phyloP scores from a whole-genome alignment of 257 asterid genomes.

The Perilla frutescens region DNA sequence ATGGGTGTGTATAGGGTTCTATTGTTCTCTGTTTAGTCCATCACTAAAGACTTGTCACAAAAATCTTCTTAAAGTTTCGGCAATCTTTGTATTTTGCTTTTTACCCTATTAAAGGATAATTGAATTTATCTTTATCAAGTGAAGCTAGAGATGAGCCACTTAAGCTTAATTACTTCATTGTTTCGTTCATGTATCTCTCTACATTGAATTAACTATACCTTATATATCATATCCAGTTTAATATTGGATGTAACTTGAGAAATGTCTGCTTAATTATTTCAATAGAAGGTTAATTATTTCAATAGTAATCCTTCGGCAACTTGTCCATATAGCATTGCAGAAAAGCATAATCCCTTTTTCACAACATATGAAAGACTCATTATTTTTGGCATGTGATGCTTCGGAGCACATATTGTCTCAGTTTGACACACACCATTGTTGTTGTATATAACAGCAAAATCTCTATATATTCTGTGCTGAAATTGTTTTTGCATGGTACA shows the following conservation, averaged over 20 bases:
- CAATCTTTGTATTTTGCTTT: slow-evolving; percentile 23
- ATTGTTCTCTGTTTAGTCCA: neutral
- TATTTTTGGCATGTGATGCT: neutral
- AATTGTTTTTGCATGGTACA: no score
- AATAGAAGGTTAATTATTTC: neutral
- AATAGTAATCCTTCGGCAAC: neutral
- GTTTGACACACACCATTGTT: neutral
- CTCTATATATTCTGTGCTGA: neutral
- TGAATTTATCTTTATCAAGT: slow-evolving; percentile 11
- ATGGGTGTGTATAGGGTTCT: neutral
- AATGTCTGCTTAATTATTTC: neutral
- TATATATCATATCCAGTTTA: neutral
- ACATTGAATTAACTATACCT: neutral
- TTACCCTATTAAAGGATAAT: neutral
- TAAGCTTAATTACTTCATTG: neutral
- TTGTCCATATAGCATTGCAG: neutral
- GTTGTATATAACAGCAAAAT: neutral
- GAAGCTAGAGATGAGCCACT: neutral
- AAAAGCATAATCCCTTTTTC: neutral
- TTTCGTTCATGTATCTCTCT: neutral
- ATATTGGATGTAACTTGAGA: neutral
- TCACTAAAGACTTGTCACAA: neutral
- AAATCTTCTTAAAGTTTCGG: neutral
- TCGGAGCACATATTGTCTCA: neutral
- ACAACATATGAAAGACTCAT: neutral